A percentile compares a stretch with the other conserved stretches of the same genome.
Conservation (phyloP, 192 early-diverging fungal genomes). For the Allomyces macrogynus region DNA sequence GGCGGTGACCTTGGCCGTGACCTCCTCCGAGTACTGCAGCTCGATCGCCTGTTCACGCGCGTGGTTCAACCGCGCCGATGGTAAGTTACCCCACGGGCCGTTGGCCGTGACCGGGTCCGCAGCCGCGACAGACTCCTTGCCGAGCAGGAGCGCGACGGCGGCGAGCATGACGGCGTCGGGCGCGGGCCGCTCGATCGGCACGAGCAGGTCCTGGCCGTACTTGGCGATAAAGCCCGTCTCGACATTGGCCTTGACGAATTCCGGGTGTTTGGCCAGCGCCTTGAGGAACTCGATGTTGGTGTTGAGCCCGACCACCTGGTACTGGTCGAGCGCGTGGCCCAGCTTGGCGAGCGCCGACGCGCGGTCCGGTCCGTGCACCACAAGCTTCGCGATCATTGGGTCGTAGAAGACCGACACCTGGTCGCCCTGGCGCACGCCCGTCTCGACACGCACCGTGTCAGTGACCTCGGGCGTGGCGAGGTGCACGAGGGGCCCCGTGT, state of each 20-base stretch:
- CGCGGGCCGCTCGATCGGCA: conserved; percentile 11
- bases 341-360: conserved; percentile 61
- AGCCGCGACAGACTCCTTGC: conserved; percentile 1
- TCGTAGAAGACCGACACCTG: conserved; percentile 83
- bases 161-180: conserved; percentile 41
- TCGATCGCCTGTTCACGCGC: background rate
- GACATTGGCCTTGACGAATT: conserved; percentile 68
- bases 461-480: conserved; percentile 45
- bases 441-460: conserved; percentile 60
- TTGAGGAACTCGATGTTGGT: conserved; percentile 89
- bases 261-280: conserved; percentile 49
- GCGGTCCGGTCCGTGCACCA: conserved; percentile 64
- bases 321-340: conserved; percentile 59
- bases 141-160: conserved; percentile 26
- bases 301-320: conserved; percentile 72
- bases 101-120: conserved; percentile 5
- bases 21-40: conserved; percentile 1
- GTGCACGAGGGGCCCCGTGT: conserved; percentile 67
- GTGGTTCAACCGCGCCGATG: conserved; percentile 28
- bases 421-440: conserved; percentile 80
- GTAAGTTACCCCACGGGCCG: conserved; percentile 22
- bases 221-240: conserved; percentile 89
- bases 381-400: conserved; percentile 88
- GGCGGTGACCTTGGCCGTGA: background rate
- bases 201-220: conserved; percentile 43